phyloP scores from a whole-genome alignment of 2,329 filamentous ascomycete genomes.

The Talaromyces rugulosus region DNA sequence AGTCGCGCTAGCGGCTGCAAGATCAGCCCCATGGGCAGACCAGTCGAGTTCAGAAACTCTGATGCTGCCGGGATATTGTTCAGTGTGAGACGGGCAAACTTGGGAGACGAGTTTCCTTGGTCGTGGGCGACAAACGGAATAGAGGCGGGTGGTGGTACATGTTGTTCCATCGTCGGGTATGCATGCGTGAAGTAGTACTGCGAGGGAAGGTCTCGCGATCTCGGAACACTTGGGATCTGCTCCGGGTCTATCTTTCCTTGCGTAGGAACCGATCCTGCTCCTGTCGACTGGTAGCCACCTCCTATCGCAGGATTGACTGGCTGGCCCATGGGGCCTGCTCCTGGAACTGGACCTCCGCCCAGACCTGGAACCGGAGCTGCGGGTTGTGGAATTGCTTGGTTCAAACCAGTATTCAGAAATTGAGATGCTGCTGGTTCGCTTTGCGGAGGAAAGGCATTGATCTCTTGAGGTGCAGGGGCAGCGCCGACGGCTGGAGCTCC shows the following conservation, averaged over 20 bases:
- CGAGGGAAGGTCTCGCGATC: slow-evolving; percentile 76
- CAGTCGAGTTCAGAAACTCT: slow-evolving; percentile 75
- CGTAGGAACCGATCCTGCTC: slow-evolving; percentile 56
- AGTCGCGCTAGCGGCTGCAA: slow-evolving; percentile 82
- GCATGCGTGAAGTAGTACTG: slow-evolving; percentile 81
- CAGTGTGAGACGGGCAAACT: slow-evolving; percentile 83
- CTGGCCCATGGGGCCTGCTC: slow-evolving; percentile 15
- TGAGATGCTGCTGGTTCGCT: slow-evolving; percentile 51
- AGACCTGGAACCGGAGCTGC: slow-evolving; percentile 27
- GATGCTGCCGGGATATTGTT: slow-evolving; percentile 85
- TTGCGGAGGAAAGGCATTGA: slow-evolving; percentile 10
- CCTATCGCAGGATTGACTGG: slow-evolving; percentile 17
- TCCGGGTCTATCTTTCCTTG: slow-evolving; percentile 81
- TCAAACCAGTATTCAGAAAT: slow-evolving; percentile 56
- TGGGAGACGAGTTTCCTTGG: slow-evolving; percentile 94
- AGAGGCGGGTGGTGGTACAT: slow-evolving; percentile 81
- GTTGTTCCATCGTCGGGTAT: slow-evolving; percentile 93
- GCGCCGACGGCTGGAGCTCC: slow-evolving; percentile 59
- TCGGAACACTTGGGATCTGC: slow-evolving; percentile 85
- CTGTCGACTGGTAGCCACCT: slow-evolving; percentile 35
- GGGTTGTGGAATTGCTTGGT: slow-evolving; percentile 32
- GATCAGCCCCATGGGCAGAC: slow-evolving; percentile 79
- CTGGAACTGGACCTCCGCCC: slow-evolving; percentile 13
- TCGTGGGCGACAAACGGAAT: slow-evolving; percentile 91
- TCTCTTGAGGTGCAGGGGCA: slow-evolving; percentile 60